Conservation (phyloP, 345 rosid genomes). For the Raphanus sativus region DNA sequence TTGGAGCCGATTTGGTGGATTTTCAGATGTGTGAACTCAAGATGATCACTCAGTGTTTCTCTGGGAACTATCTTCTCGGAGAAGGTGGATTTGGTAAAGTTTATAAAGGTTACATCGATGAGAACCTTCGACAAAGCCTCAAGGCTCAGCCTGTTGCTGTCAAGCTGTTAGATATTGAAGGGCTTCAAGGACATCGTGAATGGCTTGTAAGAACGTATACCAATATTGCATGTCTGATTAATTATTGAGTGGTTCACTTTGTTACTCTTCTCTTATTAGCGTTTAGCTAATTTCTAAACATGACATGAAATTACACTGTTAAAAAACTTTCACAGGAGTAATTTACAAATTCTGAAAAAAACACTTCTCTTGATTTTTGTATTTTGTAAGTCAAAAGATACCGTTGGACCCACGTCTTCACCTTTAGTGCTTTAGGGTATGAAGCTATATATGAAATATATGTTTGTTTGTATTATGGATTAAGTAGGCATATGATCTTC, state of each 20-base stretch:
- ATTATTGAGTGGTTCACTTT: background rate
- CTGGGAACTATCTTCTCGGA: constrained; percentile 65
- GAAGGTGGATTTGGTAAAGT: constrained; percentile 98
- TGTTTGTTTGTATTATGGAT: background rate
- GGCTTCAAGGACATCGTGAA: constrained; percentile 95
- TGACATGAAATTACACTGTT: too few relatives aligned
- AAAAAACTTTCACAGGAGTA: too few relatives aligned
- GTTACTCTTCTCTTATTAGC: background rate
- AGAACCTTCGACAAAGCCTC: constrained; percentile 66
- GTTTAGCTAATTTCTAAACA: too few relatives aligned
- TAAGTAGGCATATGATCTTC: constrained; percentile 18
- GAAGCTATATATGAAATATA: too few relatives aligned
- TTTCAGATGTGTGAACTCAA: constrained; percentile 74
- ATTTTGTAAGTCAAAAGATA: too few relatives aligned
- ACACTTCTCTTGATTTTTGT: too few relatives aligned
- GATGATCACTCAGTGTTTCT: constrained; percentile 80
- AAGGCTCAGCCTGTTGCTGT: constrained; percentile 96
- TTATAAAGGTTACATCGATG: constrained; percentile 87
- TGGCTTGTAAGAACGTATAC: constrained; percentile 69
- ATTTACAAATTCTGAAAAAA: too few relatives aligned
- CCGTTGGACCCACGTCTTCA: too few relatives aligned
- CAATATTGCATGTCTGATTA: constrained; percentile 1
- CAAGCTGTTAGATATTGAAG: constrained; percentile 89
- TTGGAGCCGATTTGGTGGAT: constrained; percentile 68
- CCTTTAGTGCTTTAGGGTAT: too few relatives aligned